Base-by-base conservation (phyloP, 2,329 filamentous ascomycete species). In the Colletotrichum sojae region DNA sequence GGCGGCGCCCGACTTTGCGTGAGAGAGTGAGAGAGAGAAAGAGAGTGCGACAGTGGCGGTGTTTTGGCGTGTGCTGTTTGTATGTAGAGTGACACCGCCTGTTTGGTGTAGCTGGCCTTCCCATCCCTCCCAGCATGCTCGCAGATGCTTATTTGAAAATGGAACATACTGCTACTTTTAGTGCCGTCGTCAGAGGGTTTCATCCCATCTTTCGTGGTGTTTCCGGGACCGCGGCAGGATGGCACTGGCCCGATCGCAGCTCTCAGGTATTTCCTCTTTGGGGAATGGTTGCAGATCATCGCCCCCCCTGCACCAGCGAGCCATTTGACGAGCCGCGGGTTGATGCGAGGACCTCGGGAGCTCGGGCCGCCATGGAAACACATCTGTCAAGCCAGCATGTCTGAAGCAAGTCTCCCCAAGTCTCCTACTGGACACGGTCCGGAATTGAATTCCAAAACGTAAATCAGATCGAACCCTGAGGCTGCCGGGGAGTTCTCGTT, bases 181-280 rank as follows among this genome's bases (percentile, higher is more conserved):
- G 31, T 36, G 31, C 10, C 9, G 31, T 10, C 31, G 8, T 36
- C 31, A 12, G n/a, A 12, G n/a, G 46, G 46, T 69, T 69, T 69
- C 67, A 69, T 69, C 67, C 67, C 62, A 67, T 66, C 55, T 61
- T 22, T 49, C 16, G n/a, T 20, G 45, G 36, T 69, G 67, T 69
- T 69, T 69, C 67, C 62, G 51, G 51, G 22, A 52, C 22, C 25
- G 55, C 67, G 62, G 67, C 62, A 56, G 12, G 5, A 12, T 54
- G 43, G 62, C 56, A 66, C 55, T 66, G 66, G 56, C 56, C 63
- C 43, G 31, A 27, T 48, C 27, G 15, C 46, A 36, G 51, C 51
- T 66, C 55, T 61, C 66, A 25, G 43, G 22, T 27, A 31, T 49
- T 59, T 20, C 62, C 43, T 49, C 22, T 27, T 66, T 43, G 3